Conservation (phyloP, 495 filamentous ascomycete species). For the Tuber brumale region DNA sequence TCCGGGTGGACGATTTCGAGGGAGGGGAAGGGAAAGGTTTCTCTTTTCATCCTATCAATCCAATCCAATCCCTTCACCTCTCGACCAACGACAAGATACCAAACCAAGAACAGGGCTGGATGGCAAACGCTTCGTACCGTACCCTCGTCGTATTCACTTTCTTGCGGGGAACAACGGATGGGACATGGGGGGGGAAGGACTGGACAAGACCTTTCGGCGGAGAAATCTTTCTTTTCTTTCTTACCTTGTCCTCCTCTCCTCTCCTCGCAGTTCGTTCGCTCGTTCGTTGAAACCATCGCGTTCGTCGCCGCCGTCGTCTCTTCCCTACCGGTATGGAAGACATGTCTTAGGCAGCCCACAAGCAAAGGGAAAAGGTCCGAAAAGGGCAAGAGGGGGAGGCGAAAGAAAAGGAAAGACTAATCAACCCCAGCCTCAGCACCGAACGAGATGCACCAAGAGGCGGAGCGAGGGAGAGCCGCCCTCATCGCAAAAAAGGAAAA, state of each 20-base stretch:
- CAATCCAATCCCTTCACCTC: constrained; percentile 4
- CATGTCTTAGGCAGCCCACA: background rate
- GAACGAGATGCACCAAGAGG: background rate
- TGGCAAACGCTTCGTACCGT: constrained; percentile 1
- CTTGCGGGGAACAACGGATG: background rate
- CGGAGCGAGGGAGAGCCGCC: constrained; percentile 10
- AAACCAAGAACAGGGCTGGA: background rate
- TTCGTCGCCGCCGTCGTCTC: background rate
- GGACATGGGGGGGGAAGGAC: background rate
- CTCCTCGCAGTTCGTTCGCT: constrained; percentile 27
- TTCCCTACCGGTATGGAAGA: background rate
- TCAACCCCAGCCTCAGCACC: background rate
- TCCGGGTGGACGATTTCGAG: constrained; percentile 34
- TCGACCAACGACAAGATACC: constrained; percentile 1
- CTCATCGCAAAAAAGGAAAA: constrained; percentile 26
- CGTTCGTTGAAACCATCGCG: constrained; percentile 4
- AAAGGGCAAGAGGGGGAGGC: background rate
- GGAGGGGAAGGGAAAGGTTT: background rate
- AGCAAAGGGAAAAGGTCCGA: background rate
- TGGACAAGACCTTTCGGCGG: constrained; percentile 11
- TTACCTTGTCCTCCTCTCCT: constrained; percentile 26
- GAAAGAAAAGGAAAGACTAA: background rate
- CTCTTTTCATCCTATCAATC: background rate
- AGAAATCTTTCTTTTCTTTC: constrained; percentile 16
- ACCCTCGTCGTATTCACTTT: background rate